phyloP scores from a whole-genome alignment of 352 stramenopile genomes.

The Phytophthora litchii region DNA sequence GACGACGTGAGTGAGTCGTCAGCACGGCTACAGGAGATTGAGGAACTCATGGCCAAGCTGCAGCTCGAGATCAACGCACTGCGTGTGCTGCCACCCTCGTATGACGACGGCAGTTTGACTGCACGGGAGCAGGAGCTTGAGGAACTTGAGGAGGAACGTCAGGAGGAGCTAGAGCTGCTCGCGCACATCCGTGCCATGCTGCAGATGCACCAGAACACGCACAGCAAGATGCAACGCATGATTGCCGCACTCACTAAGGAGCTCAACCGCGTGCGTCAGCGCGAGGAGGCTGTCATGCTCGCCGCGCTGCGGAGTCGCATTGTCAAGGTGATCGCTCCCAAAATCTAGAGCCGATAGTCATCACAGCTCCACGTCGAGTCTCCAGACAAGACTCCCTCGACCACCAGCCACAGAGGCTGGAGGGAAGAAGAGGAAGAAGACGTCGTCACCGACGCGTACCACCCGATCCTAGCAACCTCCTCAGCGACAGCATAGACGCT shows the following conservation, averaged over 20 bases:
- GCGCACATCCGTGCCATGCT: slow-evolving; percentile 58
- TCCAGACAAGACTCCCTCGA: slow-evolving; percentile 1
- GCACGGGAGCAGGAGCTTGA: slow-evolving; percentile 51
- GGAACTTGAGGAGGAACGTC: slow-evolving; percentile 65
- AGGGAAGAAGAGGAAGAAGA: slow-evolving; percentile 2
- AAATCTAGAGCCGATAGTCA: slow-evolving; percentile 34
- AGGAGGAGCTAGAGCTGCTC: slow-evolving; percentile 64
- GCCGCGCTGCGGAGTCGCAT: slow-evolving; percentile 55
- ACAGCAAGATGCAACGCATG: slow-evolving; percentile 49
- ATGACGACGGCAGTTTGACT: slow-evolving; percentile 39
- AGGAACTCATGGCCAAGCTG: slow-evolving; percentile 59
- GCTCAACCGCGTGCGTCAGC: slow-evolving; percentile 43
- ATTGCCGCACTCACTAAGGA: slow-evolving; percentile 49
- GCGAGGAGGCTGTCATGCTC: slow-evolving; percentile 59
- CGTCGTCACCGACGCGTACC: slow-evolving; percentile 26
- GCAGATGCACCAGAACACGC: slow-evolving; percentile 44
- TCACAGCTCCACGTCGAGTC: background rate
- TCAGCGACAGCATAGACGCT: slow-evolving; percentile 24
- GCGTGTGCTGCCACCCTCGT: slow-evolving; percentile 21
- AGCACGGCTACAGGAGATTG: slow-evolving; percentile 66
- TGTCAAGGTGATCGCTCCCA: slow-evolving; percentile 55
- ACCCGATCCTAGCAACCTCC: slow-evolving; percentile 1
- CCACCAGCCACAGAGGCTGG: slow-evolving; percentile 2
- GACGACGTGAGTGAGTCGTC: slow-evolving; percentile 62
- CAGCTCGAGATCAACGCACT: slow-evolving; percentile 49